Evolutionary conservation across 352 stramenopile genomes (phyloP).

Genomic region (Hyaloperonospora arabidopsidis): DNA sequence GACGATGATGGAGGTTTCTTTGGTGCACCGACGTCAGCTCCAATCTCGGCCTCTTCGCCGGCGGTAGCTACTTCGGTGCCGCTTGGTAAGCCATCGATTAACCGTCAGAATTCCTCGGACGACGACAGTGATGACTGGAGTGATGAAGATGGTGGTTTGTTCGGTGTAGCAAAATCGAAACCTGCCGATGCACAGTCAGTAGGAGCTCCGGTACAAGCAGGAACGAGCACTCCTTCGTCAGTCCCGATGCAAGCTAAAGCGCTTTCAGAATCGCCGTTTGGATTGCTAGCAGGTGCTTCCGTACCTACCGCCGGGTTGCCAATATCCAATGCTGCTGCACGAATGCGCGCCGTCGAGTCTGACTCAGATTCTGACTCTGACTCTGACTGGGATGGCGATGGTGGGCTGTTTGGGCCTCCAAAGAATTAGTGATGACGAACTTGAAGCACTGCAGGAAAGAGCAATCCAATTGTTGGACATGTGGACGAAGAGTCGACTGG

Average conservation of each 20-base stretch:
- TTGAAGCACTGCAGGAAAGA: too few relatives aligned
- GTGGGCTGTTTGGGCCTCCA: slow-evolving; percentile 52
- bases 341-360: slow-evolving; percentile 36
- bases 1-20: slow-evolving; percentile 48
- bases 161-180: slow-evolving; percentile 34
- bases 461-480: too few relatives aligned
- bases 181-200: slow-evolving; percentile 15
- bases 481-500: too few relatives aligned
- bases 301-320: slow-evolving; percentile 30
- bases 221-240: slow-evolving; percentile 10
- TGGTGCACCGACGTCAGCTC: slow-evolving; percentile 13
- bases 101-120: slow-evolving; percentile 37
- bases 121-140: slow-evolving; percentile 67
- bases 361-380: slow-evolving; percentile 41
- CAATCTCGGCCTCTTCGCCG: slow-evolving; percentile 7
- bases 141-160: slow-evolving; percentile 43
- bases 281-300: slow-evolving; percentile 14
- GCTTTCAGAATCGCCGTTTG: slow-evolving; percentile 21
- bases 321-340: slow-evolving; percentile 40
- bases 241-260: slow-evolving; percentile 6
- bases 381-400: slow-evolving; percentile 54
- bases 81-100: slow-evolving; percentile 31
- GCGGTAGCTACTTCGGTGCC: slow-evolving; percentile 20
- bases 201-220: slow-evolving; percentile 10
- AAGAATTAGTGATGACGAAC: slow-evolving; percentile 23